Conservation (phyloP, 192 early-diverging fungal genomes). For the Backusella tarrabulga region DNA sequence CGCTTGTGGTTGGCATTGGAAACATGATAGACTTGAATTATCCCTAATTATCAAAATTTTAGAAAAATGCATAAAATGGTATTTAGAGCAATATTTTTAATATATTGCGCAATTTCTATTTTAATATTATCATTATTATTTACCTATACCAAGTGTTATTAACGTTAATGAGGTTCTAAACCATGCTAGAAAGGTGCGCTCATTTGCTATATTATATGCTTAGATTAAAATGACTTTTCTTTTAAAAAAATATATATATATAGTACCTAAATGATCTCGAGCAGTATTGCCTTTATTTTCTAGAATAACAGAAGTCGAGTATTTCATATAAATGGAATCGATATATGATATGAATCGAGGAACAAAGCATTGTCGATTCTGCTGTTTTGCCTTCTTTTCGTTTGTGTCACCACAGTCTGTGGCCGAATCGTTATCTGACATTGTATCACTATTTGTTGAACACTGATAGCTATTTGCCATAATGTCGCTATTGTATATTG, state of each 20-base stretch:
- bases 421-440: background rate
- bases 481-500: background rate
- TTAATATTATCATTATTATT: background rate
- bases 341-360: background rate
- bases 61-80: background rate
- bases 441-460: background rate
- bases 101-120: conserved; percentile 9
- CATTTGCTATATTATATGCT: conserved; percentile 51
- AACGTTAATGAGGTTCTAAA: conserved; percentile 68
- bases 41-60: conserved; percentile 34
- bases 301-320: conserved; percentile 34
- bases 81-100: background rate
- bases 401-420: background rate
- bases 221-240: background rate
- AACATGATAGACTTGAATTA: conserved; percentile 67
- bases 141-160: conserved; percentile 66
- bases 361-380: background rate
- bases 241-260: background rate
- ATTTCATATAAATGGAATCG: conserved; percentile 8
- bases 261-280: conserved; percentile 66
- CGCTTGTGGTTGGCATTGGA: background rate
- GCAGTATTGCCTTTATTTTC: conserved; percentile 77
- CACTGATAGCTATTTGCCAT: background rate
- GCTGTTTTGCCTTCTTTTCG: background rate
- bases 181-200: conserved; percentile 77